Conservation (phyloP, 768 basidiomycete species). For the Pulveroboletus sp. region DNA sequence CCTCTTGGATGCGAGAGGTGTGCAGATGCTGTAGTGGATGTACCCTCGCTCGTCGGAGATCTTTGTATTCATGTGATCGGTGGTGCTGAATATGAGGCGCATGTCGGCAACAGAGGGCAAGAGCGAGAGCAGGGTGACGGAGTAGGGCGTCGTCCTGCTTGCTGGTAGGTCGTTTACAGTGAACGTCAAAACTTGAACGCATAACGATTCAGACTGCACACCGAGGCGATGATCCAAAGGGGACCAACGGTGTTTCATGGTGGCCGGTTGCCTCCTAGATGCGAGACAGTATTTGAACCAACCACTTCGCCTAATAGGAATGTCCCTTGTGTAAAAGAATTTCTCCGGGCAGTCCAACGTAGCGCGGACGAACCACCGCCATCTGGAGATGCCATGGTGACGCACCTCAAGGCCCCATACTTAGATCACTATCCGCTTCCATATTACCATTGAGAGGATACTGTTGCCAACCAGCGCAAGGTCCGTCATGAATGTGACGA, state of each 20-base stretch:
- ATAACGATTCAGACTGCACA: background rate
- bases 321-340: too few species aligned
- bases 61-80: slow-evolving; percentile 18
- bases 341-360: too few species aligned
- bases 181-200: background rate
- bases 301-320: too few species aligned
- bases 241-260: background rate
- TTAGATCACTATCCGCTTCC: too few species aligned
- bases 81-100: slow-evolving; percentile 21
- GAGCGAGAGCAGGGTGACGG: background rate
- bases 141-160: background rate
- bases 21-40: slow-evolving; percentile 18
- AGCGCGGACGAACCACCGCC: too few species aligned
- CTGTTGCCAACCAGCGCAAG: too few species aligned
- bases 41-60: slow-evolving; percentile 19
- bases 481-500: too few species aligned
- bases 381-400: too few species aligned
- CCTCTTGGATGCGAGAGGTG: slow-evolving; percentile 7
- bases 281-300: background rate
- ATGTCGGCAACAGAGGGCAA: slow-evolving; percentile 1
- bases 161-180: background rate
- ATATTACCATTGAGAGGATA: too few species aligned
- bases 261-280: background rate
- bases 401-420: too few species aligned
- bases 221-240: background rate